Evolutionary conservation across 306 rosid genomes (phyloP), one percentile per base, ranked within the genome.

Genomic region (cucumber (Cucumis sativus)): DNA sequence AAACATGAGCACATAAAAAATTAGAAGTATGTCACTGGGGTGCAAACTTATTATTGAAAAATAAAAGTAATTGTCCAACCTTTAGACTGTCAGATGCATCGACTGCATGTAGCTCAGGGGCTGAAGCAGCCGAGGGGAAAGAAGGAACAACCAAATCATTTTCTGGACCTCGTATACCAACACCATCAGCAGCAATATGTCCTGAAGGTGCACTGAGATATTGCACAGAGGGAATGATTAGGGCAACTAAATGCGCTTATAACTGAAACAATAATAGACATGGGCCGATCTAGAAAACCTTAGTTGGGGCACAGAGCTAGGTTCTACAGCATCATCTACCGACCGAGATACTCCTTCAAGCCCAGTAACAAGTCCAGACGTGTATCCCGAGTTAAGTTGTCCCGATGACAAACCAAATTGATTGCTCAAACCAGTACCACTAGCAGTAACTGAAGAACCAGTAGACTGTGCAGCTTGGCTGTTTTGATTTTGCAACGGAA

Each of bases 401-500:
- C 88, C 91, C 0, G 93, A 79, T 60, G 84, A 84, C 60, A 89
- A 79, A 83, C 86, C 90, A 79, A 82, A 88, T n/a, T 86, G 83
- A 82, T 92, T 84, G 73, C 86, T 45, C 71, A 91, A 82, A 81
- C 92, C 84, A 75, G 87, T 18, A 77, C 73, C 80, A 12, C 86
- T 89, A 82, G 92, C 80, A 67, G 90, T 80, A 75, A 81, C 83
- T 56, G 92, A 75, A 54, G 84, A 86, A 79, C 89, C 89, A 66
- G 87, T 83, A 81, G 97, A 83, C 78, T 87, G 89, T 23, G 97
- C 84, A 82, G 82, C 85, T 84, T 88, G 99, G 79, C 84, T 83
- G 47, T 96, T 87, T 79, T 89, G 98, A 79, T 85, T 96, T 91
- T 96, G 97, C 98, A 96, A 92, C 4, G 99, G 97, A 86, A 96